These are phyloP conservation scores for Ogataea populi-albae DNA, from an alignment of 805 yeast genomes.

Conservation along the genomic window DNA sequence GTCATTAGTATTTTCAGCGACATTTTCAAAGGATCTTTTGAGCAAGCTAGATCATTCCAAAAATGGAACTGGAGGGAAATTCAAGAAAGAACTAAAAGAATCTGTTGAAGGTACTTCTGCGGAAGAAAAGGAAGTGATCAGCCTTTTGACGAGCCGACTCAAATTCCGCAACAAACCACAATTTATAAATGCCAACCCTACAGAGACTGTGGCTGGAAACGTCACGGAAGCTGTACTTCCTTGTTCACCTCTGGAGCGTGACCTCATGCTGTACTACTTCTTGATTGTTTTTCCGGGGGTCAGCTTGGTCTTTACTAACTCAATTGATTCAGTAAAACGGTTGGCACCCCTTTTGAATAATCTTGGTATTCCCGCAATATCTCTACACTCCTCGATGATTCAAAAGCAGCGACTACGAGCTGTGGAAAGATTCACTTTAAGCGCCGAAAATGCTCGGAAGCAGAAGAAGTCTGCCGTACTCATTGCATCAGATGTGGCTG, in stretches of 20 bases:
- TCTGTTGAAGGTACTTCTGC: constrained; percentile 36
- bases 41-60: constrained; percentile 58
- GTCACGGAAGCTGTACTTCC: constrained; percentile 86
- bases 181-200: constrained; percentile 83
- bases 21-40: constrained; percentile 81
- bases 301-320: constrained; percentile 87
- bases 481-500: constrained; percentile 96
- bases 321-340: constrained; percentile 92
- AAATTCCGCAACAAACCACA: constrained; percentile 66
- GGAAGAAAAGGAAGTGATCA: constrained; percentile 53
- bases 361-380: constrained; percentile 63
- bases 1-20: constrained; percentile 92
- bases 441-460: constrained; percentile 33
- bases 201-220: constrained; percentile 68
- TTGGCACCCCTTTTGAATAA: constrained; percentile 71
- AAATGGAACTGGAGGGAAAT: constrained; percentile 27
- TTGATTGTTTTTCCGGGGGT: constrained; percentile 82
- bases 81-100: constrained; percentile 25
- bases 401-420: constrained; percentile 90
- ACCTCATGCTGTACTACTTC: constrained; percentile 85
- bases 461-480: constrained; percentile 60
- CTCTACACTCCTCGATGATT: constrained; percentile 90
- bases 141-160: constrained; percentile 64
- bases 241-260: constrained; percentile 88
- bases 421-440: constrained; percentile 71